Percentiles rank a stretch among this genome's conserved stretches.
Evolutionary conservation across 2,329 filamentous ascomycete genomes (phyloP).

Genomic region (Tolypocladium ovalisporum): DNA sequence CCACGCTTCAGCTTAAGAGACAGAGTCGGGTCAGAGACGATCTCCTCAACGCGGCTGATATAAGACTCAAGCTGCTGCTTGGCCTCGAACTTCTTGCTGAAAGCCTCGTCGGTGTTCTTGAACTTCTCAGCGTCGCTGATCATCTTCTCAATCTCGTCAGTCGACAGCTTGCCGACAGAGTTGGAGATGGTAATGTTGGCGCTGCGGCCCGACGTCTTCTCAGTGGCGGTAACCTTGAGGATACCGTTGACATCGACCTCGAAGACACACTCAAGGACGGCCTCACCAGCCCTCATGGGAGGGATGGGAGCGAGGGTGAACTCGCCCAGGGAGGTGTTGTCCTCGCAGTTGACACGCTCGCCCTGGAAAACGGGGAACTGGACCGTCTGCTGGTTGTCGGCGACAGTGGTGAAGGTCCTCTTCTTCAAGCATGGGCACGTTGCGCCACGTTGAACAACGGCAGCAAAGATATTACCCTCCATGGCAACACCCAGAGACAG

Average conservation of each 20-base stretch:
- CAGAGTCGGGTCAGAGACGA: conserved; percentile 90
- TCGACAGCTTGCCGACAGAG: conserved; percentile 96
- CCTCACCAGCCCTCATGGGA: conserved; percentile 87
- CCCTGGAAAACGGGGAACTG: conserved; percentile 93
- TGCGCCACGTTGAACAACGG: conserved; percentile 71
- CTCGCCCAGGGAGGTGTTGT: conserved; percentile 96
- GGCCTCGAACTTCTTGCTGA: conserved; percentile 98
- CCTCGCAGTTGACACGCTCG: conserved; percentile 95
- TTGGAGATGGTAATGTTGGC: conserved; percentile 99
- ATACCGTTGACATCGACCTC: conserved; percentile 99
- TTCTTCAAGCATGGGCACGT: conserved; percentile 78
- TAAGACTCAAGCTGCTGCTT: conserved; percentile 99
- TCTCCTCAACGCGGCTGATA: conserved; percentile 97
- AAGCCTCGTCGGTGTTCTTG: conserved; percentile 95
- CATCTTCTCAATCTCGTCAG: conserved; percentile 94
- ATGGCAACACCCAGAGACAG: conserved; percentile 97
- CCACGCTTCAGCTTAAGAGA: conserved; percentile 97
- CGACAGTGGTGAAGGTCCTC: conserved; percentile 78
- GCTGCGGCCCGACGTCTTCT: conserved; percentile 95
- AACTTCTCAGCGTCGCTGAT: conserved; percentile 95
- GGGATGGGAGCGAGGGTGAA: conserved; percentile 87
- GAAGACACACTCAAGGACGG: conserved; percentile 95
- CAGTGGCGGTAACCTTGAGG: conserved; percentile 96
- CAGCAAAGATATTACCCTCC: conserved; percentile 98
- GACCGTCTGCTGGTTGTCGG: conserved; percentile 53